Conservation (phyloP, 1,284 basidiomycete species). For the Sporisorium iseilematis-ciliati region DNA sequence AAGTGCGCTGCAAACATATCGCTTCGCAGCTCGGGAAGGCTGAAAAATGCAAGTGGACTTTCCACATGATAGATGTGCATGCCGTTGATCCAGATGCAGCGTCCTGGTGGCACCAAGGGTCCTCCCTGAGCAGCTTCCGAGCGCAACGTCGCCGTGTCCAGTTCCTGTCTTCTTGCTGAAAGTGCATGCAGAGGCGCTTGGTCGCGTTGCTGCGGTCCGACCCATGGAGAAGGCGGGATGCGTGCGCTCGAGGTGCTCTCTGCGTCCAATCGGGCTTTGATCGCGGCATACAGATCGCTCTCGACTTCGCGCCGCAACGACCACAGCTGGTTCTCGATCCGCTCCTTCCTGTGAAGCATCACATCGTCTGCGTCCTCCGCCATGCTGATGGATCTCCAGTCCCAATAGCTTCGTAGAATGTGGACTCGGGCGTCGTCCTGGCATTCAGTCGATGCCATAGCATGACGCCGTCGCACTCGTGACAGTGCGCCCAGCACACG, state of each 20-base stretch:
- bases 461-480: conserved; percentile 62
- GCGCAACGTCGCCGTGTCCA: conserved; percentile 61
- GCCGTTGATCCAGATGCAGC: conserved; percentile 59
- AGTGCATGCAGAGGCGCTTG: conserved; percentile 61
- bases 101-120: conserved; percentile 62
- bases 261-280: conserved; percentile 54
- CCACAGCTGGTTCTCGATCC: conserved; percentile 65
- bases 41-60: conserved; percentile 64
- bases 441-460: conserved; percentile 38
- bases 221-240: conserved; percentile 62
- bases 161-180: conserved; percentile 54
- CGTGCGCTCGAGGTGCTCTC: conserved; percentile 20
- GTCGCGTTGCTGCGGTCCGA: conserved; percentile 51
- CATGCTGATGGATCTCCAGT: conserved; percentile 58
- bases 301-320: conserved; percentile 66
- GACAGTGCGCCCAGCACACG: conserved; percentile 65
- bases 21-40: conserved; percentile 57
- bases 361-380: conserved; percentile 54
- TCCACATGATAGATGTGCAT: conserved; percentile 56
- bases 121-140: conserved; percentile 62
- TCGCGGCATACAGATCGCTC: conserved; percentile 63
- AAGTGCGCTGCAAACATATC: conserved; percentile 67
- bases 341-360: conserved; percentile 59
- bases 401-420: conserved; percentile 63
- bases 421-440: conserved; percentile 57